Percentiles rank a stretch among this genome's conserved stretches.
These are phyloP conservation scores for Rhazya stricta DNA, from an alignment of 257 asterid species.

Conservation along the genomic window DNA sequence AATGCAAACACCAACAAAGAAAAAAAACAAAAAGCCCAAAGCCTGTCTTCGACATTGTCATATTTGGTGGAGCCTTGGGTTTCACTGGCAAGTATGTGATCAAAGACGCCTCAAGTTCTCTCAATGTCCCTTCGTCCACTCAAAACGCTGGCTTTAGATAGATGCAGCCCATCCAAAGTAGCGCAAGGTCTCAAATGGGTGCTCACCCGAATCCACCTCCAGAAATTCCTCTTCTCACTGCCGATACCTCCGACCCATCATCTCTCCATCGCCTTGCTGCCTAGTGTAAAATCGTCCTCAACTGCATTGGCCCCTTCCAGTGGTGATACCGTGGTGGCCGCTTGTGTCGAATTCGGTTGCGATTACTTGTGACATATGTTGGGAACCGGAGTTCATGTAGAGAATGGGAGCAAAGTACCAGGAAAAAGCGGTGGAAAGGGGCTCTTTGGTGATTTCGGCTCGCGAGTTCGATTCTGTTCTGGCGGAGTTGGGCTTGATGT, in stretches of 20 bases:
- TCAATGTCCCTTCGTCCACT: constrained; percentile 62
- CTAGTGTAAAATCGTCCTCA: constrained; percentile 50
- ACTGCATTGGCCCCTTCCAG: constrained; percentile 90
- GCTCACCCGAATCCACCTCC: constrained; percentile 44
- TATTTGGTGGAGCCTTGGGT: constrained; percentile 88
- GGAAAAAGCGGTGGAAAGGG: constrained; percentile 57
- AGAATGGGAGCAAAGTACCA: constrained; percentile 56
- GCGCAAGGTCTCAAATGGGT: constrained; percentile 71
- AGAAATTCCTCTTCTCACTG: constrained; percentile 56
- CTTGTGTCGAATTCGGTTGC: constrained; percentile 70
- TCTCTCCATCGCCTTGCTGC: constrained; percentile 61
- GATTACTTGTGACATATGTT: constrained; percentile 79
- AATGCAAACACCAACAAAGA: too few relatives aligned
- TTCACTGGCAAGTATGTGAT: constrained; percentile 84
- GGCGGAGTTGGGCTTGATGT: constrained; percentile 78
- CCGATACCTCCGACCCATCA: constrained; percentile 56
- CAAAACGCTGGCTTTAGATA: constrained; percentile 66
- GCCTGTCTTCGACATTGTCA: constrained; percentile 44
- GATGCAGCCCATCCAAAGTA: constrained; percentile 57
- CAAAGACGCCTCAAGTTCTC: constrained; percentile 86
- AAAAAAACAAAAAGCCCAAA: neutral
- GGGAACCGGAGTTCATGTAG: constrained; percentile 96
- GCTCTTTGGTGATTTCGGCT: constrained; percentile 64
- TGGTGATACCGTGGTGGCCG: constrained; percentile 78
- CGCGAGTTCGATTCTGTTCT: constrained; percentile 88